Evolutionary conservation across 257 asterid genomes (phyloP).

Genomic region (Lycium ferocissimum): DNA sequence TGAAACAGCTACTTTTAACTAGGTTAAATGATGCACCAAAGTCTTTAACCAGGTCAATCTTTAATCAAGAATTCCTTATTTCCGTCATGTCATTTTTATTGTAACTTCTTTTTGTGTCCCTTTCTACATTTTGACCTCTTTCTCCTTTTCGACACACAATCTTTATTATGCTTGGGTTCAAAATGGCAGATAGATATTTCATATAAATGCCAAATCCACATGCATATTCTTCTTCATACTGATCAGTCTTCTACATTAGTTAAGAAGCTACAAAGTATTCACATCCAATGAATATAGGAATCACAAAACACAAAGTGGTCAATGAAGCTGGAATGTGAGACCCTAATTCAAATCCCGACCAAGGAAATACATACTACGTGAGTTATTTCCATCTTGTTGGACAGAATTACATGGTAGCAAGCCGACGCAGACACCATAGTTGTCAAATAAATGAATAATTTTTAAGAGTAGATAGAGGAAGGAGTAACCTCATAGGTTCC

Average conservation of each 20-base stretch:
- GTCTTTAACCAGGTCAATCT: slow-evolving; percentile 5
- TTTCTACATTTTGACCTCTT: neutral
- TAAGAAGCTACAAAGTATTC: neutral
- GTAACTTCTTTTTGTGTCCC: neutral
- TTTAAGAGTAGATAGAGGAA: neutral
- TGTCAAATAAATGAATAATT: neutral
- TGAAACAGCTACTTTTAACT: neutral
- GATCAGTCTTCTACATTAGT: neutral
- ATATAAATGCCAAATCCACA: neutral
- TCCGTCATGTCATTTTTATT: neutral
- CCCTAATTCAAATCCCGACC: slow-evolving; percentile 4
- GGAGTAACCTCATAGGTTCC: neutral
- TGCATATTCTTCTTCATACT: neutral
- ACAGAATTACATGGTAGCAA: neutral
- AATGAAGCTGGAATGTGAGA: slow-evolving; percentile 16
- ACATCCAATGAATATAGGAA: neutral
- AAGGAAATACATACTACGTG: neutral
- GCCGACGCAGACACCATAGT: neutral
- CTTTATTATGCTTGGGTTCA: slow-evolving; percentile 15
- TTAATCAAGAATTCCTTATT: neutral
- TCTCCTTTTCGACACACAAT: neutral
- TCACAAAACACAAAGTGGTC: neutral
- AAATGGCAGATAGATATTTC: neutral
- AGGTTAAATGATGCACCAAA: neutral
- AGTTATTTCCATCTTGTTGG: neutral